These are phyloP conservation scores for Lachnum nothofagi DNA, from an alignment of 2,329 filamentous ascomycete genomes.

Conservation along the genomic window DNA sequence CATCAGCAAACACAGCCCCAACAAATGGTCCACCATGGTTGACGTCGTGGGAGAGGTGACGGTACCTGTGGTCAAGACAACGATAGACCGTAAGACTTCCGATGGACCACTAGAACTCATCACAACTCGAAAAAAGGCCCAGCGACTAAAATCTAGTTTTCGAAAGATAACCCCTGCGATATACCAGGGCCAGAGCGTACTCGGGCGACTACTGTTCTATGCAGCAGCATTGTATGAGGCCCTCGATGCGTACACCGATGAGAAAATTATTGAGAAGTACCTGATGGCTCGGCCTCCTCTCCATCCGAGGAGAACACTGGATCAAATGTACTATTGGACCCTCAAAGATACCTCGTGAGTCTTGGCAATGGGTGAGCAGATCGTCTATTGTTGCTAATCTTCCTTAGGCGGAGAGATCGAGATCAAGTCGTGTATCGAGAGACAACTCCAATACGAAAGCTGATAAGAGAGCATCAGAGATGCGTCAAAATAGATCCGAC, in stretches of 20 bases:
- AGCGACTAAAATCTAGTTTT: background rate
- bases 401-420: conserved; percentile 32
- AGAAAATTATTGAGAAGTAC: conserved; percentile 16
- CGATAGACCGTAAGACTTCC: background rate
- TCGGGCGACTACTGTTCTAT: conserved; percentile 14
- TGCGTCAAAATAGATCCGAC: background rate
- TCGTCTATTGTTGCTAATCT: background rate
- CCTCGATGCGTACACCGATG: conserved; percentile 20
- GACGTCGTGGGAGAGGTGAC: conserved; percentile 6
- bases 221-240: conserved; percentile 18
- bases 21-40: conserved; percentile 3
- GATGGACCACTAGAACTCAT: background rate
- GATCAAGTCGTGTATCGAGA: conserved; percentile 26
- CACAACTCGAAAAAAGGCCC: background rate
- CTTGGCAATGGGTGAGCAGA: too few relatives aligned
- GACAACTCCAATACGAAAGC: conserved; percentile 6
- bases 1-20: conserved; percentile 9
- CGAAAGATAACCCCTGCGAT: background rate
- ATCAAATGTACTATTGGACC: conserved; percentile 41
- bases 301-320: conserved; percentile 41
- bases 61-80: background rate
- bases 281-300: conserved; percentile 29
- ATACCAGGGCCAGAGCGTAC: background rate
- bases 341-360: conserved; percentile 30
- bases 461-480: background rate